These are phyloP conservation scores for Cryptococcus sp. DNA, from an alignment of 1,284 basidiomycete genomes.

Conservation along the genomic window DNA sequence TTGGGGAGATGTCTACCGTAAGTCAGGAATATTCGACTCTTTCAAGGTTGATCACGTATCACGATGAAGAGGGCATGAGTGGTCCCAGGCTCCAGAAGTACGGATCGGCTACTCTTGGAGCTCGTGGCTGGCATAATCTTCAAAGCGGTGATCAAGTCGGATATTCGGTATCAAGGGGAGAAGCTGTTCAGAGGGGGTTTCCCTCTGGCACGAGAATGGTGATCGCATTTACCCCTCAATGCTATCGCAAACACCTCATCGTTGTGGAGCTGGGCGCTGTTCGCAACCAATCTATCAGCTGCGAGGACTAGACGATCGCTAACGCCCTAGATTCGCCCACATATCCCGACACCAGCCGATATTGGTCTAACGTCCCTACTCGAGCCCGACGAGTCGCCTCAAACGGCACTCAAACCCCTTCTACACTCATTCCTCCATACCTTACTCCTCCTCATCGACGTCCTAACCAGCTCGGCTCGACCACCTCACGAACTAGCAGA, in stretches of 20 bases:
- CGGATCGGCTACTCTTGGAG: too few species aligned
- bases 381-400: constrained; percentile 24
- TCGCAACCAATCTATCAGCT: too few species aligned
- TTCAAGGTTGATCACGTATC: background rate
- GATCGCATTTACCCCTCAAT: too few species aligned
- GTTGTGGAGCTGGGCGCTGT: too few species aligned
- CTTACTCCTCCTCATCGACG: constrained; percentile 35
- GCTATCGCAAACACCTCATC: too few species aligned
- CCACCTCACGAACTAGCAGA: constrained; percentile 34
- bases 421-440: constrained; percentile 44
- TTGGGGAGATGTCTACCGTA: constrained; percentile 40
- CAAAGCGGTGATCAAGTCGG: too few species aligned
- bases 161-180: too few species aligned
- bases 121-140: too few species aligned
- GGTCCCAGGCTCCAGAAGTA: too few species aligned
- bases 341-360: constrained; percentile 33
- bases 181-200: too few species aligned
- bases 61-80: too few species aligned
- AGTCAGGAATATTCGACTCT: constrained; percentile 7
- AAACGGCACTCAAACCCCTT: constrained; percentile 27
- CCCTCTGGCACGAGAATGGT: too few species aligned
- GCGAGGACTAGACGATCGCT: background rate
- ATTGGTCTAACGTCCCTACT: constrained; percentile 24
- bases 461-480: constrained; percentile 34
- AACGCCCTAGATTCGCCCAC: background rate